Base-by-base conservation (phyloP, 257 asterid species). In the Rhazya stricta region DNA sequence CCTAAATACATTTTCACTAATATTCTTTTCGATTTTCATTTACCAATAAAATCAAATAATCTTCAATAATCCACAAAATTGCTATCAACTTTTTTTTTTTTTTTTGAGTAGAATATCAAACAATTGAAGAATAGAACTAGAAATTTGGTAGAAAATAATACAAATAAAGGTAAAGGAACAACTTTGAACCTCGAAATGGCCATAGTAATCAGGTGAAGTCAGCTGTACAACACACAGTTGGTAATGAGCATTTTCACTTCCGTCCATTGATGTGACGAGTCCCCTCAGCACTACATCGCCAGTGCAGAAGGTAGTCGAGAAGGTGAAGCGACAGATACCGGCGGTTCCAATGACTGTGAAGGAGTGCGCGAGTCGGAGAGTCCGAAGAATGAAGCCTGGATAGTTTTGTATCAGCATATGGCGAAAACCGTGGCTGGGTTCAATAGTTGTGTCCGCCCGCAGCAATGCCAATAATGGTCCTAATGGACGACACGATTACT, bases 101-200 rank as follows among this genome's bases (percentile, higher is more conserved):
- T n/a, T n/a, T n/a, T n/a, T n/a, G n/a, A n/a, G n/a, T n/a, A n/a
- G 25, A 2, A 63, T 32, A 32, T 6, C 27, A 16, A 34, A 27
- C 27, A 63, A 70, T 23, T 65, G 48, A 50, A 29, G 23, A 66
- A 43, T 45, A 68, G 37, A 39, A n/a, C 0, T 16, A 30, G 23
- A 32, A 63, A 34, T 12, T 18, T 2, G 11, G 23, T 13, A 5
- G 25, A 37, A 27, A 27, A 2, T 57, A 43, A 11, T 54, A 67
- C 8, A 60, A 4, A 10, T 3, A 9, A 43, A n/a, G 39, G 13
- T 13, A 54, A 78, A 56, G 56, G 11, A 69, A 48, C 29, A 18
- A 19, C 8, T 13, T 5, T 9, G 19, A 30, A 83, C 97, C 94
- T 88, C 37, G 85, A 80, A 73, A 78, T 81, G 74, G 96, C 96